Conservation (phyloP, 805 yeast genomes). For the Wickerhamiella sorbophila region DNA sequence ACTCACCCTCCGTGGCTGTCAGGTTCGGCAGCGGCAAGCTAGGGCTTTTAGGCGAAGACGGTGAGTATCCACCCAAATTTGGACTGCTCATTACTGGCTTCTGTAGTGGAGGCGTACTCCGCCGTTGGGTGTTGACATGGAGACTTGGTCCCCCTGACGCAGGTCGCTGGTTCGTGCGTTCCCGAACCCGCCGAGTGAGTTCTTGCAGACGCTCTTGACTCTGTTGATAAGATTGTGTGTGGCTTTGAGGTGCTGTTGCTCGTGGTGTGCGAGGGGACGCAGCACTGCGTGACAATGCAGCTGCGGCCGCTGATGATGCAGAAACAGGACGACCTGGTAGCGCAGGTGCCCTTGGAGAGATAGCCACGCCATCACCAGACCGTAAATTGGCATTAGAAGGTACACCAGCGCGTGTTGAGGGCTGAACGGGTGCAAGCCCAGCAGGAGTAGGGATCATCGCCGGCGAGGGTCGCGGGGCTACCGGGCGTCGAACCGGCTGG, state of each 20-base stretch:
- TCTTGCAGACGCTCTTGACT: constrained; percentile 17
- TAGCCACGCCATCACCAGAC: too few relatives aligned
- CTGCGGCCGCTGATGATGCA: constrained; percentile 9
- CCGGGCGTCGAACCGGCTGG: neutral
- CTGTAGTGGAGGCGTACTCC: neutral
- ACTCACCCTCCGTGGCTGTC: constrained; percentile 35
- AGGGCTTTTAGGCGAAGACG: constrained; percentile 1
- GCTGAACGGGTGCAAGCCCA: constrained; percentile 15
- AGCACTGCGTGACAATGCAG: constrained; percentile 7
- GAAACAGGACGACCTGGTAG: neutral
- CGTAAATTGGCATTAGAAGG: too few relatives aligned
- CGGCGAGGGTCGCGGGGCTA: constrained; percentile 1
- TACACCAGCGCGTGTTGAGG: constrained; percentile 15
- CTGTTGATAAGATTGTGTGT: constrained; percentile 12
- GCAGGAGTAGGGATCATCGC: constrained; percentile 13
- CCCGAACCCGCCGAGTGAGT: constrained; percentile 15
- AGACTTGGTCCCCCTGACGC: neutral
- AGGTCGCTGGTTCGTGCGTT: constrained; percentile 9
- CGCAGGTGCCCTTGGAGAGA: too few relatives aligned
- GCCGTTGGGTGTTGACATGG: neutral
- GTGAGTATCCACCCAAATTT: neutral
- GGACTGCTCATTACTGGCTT: neutral
- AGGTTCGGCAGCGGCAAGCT: constrained; percentile 25
- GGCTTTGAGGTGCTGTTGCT: neutral
- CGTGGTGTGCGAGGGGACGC: neutral